Percentiles rank a stretch among this genome's conserved stretches.
Conservation (phyloP, 2,329 filamentous ascomycete species). For the Scedosporium apiospermum region DNA sequence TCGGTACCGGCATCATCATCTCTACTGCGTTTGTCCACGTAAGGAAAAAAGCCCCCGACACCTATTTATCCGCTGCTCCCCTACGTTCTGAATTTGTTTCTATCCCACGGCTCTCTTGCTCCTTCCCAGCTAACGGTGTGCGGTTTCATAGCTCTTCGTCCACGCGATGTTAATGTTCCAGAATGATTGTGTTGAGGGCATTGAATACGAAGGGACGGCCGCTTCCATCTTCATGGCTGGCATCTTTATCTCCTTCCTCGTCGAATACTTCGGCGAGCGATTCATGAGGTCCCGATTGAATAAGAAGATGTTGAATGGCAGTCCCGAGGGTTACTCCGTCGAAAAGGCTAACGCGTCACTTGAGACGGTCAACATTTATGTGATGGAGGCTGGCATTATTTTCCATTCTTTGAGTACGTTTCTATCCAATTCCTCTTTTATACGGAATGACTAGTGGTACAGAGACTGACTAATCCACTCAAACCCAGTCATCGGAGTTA, state of each 20-base stretch:
- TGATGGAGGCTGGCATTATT: constrained; percentile 64
- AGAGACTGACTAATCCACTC: too few relatives aligned
- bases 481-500: constrained; percentile 48
- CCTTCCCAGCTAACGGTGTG: background rate
- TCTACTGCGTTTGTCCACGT: constrained; percentile 63
- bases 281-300: constrained; percentile 30
- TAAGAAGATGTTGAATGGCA: constrained; percentile 19
- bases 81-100: too few relatives aligned
- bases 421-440: background rate
- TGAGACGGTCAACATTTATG: constrained; percentile 51
- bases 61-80: too few relatives aligned
- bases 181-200: constrained; percentile 56
- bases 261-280: constrained; percentile 59
- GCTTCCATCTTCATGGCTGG: constrained; percentile 67
- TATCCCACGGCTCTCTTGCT: background rate
- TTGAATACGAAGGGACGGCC: constrained; percentile 60
- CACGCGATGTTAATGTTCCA: constrained; percentile 65
- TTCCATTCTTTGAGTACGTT: constrained; percentile 61
- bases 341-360: constrained; percentile 16
- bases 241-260: constrained; percentile 60
- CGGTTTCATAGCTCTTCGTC: constrained; percentile 52
- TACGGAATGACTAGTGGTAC: background rate
- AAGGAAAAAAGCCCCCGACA: constrained; percentile 16
- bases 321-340: constrained; percentile 16
- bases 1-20: constrained; percentile 64